Evolutionary conservation across 495 filamentous ascomycete genomes (phyloP).

Genomic region (Mytilinidion resinicola): DNA sequence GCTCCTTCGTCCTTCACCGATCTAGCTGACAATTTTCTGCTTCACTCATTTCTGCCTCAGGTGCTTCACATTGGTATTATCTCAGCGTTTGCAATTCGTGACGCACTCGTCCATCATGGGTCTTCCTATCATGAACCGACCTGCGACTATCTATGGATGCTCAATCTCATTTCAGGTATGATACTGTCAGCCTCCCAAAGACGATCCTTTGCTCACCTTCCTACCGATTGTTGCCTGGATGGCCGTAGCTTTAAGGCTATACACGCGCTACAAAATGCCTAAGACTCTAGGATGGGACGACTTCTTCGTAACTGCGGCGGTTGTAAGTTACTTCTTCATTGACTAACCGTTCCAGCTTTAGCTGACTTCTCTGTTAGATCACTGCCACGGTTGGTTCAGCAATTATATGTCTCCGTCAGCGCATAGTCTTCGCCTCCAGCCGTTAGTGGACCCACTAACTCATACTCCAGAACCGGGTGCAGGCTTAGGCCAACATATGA

Average conservation of each 20-base stretch:
- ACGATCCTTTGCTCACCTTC: not conserved
- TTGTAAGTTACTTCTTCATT: not conserved
- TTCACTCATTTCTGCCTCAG: too few relatives aligned
- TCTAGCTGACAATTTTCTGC: too few relatives aligned
- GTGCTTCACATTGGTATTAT: too few relatives aligned
- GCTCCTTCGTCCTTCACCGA: too few relatives aligned
- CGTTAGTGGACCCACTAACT: too few relatives aligned
- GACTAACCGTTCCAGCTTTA: not conserved
- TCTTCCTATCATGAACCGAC: slow-evolving; percentile 17
- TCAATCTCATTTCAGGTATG: slow-evolving; percentile 22
- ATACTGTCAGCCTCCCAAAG: not conserved
- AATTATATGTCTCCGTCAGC: slow-evolving; percentile 23
- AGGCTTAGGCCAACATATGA: slow-evolving; percentile 22
- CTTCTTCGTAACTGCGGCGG: slow-evolving; percentile 16
- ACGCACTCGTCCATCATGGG: too few relatives aligned
- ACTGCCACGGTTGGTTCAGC: slow-evolving; percentile 6
- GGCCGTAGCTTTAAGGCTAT: slow-evolving; percentile 16
- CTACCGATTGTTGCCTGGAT: slow-evolving; percentile 11
- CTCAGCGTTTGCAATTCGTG: too few relatives aligned
- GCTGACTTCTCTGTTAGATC: not conserved
- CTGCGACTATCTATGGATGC: slow-evolving; percentile 14
- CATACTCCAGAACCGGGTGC: slow-evolving; percentile 9
- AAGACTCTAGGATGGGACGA: slow-evolving; percentile 23
- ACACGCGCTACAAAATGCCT: slow-evolving; percentile 4
- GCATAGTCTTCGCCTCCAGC: too few relatives aligned